Evolutionary conservation across 495 filamentous ascomycete species (phyloP).

Genomic region (Penicillium maclennaniae): DNA sequence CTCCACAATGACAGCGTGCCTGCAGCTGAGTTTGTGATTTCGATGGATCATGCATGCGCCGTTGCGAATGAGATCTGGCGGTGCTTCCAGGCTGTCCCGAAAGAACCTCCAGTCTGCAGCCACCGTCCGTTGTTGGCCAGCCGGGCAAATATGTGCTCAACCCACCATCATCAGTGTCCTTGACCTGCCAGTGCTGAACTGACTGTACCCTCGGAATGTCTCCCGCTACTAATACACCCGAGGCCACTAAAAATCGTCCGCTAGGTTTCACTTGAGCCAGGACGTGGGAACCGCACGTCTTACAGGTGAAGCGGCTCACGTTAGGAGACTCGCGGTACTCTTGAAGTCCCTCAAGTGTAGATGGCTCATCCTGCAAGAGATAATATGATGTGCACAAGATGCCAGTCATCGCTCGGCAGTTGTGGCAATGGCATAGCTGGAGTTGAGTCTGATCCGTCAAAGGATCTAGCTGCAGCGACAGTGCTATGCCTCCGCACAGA

Average conservation of each 20-base stretch:
- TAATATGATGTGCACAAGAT: slow-evolving; percentile 54
- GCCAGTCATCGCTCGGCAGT: slow-evolving; percentile 58
- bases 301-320: slow-evolving; percentile 61
- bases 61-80: neutral
- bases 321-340: slow-evolving; percentile 47
- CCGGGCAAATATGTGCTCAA: slow-evolving; percentile 46
- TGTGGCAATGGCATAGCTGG: slow-evolving; percentile 61
- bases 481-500: slow-evolving; percentile 49
- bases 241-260: slow-evolving; percentile 42
- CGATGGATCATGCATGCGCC: neutral
- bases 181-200: slow-evolving; percentile 44
- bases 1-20: slow-evolving; percentile 41
- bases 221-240: slow-evolving; percentile 34
- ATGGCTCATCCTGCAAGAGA: slow-evolving; percentile 31
- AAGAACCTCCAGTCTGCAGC: slow-evolving; percentile 17
- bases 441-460: slow-evolving; percentile 25
- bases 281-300: slow-evolving; percentile 63
- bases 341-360: slow-evolving; percentile 34
- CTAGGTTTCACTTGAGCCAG: slow-evolving; percentile 35
- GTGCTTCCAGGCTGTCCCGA: neutral
- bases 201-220: slow-evolving; percentile 33
- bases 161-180: slow-evolving; percentile 56
- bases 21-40: slow-evolving; percentile 17
- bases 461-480: slow-evolving; percentile 38
- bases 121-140: slow-evolving; percentile 7